Conservation (phyloP, 352 stramenopile species). For the Pythium brachiatum region DNA sequence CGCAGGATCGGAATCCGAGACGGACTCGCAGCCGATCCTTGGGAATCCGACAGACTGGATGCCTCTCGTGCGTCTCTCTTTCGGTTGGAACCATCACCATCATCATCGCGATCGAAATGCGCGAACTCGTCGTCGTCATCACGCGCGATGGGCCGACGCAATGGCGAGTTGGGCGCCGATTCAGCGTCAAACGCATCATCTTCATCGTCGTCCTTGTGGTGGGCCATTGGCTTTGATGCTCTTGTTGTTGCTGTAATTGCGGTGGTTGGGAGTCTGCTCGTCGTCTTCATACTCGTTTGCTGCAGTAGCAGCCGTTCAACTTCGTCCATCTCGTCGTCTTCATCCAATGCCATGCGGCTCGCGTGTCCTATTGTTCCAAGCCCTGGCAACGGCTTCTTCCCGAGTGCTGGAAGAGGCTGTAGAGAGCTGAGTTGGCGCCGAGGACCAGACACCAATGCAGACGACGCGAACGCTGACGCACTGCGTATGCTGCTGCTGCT, state of each 20-base stretch:
- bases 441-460: neutral
- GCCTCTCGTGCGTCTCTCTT: neutral
- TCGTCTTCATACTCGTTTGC: conserved; percentile 18
- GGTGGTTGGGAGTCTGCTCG: neutral
- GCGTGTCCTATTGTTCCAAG: neutral
- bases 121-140: conserved; percentile 27
- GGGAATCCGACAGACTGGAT: conserved; percentile 12
- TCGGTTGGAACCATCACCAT: neutral
- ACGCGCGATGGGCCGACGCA: neutral
- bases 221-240: neutral
- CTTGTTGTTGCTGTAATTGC: neutral
- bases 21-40: conserved; percentile 14
- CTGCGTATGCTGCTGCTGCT: no score
- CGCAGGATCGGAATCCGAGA: conserved; percentile 21
- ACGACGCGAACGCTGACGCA: neutral
- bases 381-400: conserved; percentile 14
- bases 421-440: conserved; percentile 7
- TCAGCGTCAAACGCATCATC: conserved; percentile 14
- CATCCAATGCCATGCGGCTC: neutral
- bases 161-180: neutral
- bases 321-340: conserved; percentile 29
- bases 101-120: conserved; percentile 25
- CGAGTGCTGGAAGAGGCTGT: conserved; percentile 18
- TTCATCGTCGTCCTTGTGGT: conserved; percentile 14
- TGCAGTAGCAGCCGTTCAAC: conserved; percentile 25